phyloP scores from a whole-genome alignment of 192 early-diverging fungal genomes.

The Gonapodya prolifera region DNA sequence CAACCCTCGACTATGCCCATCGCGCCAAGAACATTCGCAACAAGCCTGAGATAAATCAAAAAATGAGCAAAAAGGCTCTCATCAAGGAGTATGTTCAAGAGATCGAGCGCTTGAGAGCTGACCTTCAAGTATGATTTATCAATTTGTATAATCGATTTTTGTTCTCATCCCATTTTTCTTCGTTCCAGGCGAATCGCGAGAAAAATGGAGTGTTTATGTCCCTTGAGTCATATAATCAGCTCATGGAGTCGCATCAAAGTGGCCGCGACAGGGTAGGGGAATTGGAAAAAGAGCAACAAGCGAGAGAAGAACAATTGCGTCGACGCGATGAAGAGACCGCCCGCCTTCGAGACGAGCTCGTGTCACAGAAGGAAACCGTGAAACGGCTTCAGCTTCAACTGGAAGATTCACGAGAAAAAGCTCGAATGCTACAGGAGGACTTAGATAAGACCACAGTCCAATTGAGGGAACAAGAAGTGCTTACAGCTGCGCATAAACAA shows the following conservation, averaged over 20 bases:
- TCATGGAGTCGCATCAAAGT: background rate
- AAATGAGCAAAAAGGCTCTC: conserved; percentile 69
- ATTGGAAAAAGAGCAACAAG: background rate
- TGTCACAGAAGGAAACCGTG: background rate
- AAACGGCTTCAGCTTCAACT: background rate
- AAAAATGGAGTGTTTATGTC: conserved; percentile 73
- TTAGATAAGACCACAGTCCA: background rate
- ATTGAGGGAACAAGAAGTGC: background rate
- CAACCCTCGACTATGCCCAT: conserved; percentile 65
- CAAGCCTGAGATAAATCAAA: conserved; percentile 59
- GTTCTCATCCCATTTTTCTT: background rate
- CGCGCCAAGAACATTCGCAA: conserved; percentile 69
- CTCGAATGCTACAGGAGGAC: background rate
- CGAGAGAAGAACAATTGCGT: background rate
- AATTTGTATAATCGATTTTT: background rate
- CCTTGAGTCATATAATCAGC: conserved; percentile 18
- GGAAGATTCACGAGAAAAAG: background rate
- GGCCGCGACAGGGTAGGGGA: background rate
- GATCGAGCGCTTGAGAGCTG: conserved; percentile 66
- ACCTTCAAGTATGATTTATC: conserved; percentile 55
- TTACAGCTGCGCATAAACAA: background rate
- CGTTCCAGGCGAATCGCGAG: conserved; percentile 49
- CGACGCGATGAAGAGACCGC: background rate
- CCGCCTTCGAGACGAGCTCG: background rate
- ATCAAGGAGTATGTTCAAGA: conserved; percentile 65